These are phyloP conservation scores for Cocos nucifera DNA, from an alignment of 176 grass and related monocot species.

Conservation along the genomic window DNA sequence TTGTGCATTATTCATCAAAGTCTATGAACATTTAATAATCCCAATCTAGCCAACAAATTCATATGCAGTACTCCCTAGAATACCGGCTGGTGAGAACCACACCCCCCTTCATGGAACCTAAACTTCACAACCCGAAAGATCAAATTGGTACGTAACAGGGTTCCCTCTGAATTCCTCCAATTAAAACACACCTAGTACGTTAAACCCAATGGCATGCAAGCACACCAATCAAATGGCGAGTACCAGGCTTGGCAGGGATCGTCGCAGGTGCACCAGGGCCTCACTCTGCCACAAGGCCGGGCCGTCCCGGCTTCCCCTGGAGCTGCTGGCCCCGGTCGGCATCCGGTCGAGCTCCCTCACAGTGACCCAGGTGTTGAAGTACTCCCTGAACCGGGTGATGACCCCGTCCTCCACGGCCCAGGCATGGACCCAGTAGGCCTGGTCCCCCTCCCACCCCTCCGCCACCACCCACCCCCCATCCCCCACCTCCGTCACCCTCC, in stretches of 20 bases:
- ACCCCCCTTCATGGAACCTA: no score
- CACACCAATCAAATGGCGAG: slow-evolving; percentile 18
- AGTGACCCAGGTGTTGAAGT: slow-evolving; percentile 39
- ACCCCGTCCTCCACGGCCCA: slow-evolving; percentile 35
- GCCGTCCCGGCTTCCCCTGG: no score
- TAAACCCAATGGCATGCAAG: no score
- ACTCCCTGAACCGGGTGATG: slow-evolving; percentile 30
- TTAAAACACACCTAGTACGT: no score
- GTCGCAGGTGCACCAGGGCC: neutral
- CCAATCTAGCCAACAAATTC: no score
- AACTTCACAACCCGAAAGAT: no score
- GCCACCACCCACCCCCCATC: slow-evolving; percentile 33
- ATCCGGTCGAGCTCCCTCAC: slow-evolving; percentile 11
- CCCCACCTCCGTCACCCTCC: slow-evolving; percentile 14
- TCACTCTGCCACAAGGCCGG: slow-evolving; percentile 31
- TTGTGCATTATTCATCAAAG: no score
- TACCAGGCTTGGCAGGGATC: slow-evolving; percentile 33
- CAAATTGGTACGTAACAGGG: no score
- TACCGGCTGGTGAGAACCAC: no score
- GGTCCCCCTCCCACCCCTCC: slow-evolving; percentile 29
- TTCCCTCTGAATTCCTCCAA: no score
- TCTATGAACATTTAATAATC: no score
- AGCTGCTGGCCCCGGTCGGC: neutral
- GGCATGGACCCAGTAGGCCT: slow-evolving; percentile 39
- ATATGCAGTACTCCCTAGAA: no score